These are phyloP conservation scores for Cerioporus squamosus DNA, from an alignment of 1,284 basidiomycete genomes.

Conservation along the genomic window DNA sequence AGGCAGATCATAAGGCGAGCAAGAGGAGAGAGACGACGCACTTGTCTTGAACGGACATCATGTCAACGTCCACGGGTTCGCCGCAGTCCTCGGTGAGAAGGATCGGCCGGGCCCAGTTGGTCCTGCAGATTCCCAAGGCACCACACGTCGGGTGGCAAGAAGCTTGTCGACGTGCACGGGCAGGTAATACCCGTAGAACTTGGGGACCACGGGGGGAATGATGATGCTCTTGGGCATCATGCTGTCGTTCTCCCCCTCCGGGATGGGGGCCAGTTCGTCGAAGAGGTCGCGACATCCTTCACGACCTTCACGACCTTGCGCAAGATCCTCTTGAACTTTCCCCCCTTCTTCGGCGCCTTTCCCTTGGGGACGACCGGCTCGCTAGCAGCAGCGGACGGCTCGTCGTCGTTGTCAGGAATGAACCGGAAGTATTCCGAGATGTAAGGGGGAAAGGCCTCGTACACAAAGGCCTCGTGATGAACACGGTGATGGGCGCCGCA, in stretches of 20 bases:
- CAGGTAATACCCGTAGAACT: conserved; percentile 55
- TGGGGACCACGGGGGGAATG: conserved; percentile 48
- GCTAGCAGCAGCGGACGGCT: too few relatives aligned
- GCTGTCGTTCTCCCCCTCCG: conserved; percentile 44
- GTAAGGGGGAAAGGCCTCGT: conserved; percentile 46
- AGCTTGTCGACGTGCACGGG: conserved; percentile 27
- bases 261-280: conserved; percentile 25
- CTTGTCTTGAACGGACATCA: conserved; percentile 37
- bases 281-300: neutral
- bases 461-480: conserved; percentile 45
- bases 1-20: conserved; percentile 12
- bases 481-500: conserved; percentile 30
- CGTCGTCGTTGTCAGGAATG: neutral
- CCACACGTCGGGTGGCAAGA: neutral
- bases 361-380: neutral
- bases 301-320: neutral
- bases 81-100: conserved; percentile 54
- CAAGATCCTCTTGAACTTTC: too few relatives aligned
- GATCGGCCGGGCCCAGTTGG: conserved; percentile 39
- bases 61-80: conserved; percentile 29
- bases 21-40: conserved; percentile 30
- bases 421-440: conserved; percentile 46
- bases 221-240: conserved; percentile 45
- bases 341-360: too few relatives aligned
- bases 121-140: neutral